A percentile compares a stretch with the other conserved stretches of the same genome.
phyloP scores from a whole-genome alignment of 805 yeast species.

The Yarrowia sp. region DNA sequence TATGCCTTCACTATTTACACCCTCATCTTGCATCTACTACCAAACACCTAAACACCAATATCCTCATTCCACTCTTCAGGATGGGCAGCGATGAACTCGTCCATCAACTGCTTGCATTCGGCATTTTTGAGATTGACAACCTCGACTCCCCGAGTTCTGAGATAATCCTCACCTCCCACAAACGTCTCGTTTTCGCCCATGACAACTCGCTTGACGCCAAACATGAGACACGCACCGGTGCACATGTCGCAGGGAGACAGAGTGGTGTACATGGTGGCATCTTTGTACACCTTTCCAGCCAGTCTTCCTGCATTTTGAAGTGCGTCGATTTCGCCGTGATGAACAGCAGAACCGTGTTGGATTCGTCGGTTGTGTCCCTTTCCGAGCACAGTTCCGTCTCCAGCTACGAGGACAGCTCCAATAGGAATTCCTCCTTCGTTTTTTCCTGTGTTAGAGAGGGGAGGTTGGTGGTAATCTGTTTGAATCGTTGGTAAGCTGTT shows the following conservation, averaged over 20 bases:
- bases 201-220: constrained; percentile 83
- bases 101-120: constrained; percentile 58
- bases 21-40: not conserved
- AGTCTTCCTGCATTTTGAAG: constrained; percentile 89
- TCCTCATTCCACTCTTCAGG: constrained; percentile 43
- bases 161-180: constrained; percentile 76
- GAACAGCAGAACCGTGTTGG: constrained; percentile 75
- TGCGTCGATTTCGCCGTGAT: constrained; percentile 91
- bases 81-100: constrained; percentile 65
- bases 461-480: too few relatives aligned
- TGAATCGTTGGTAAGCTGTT: too few relatives aligned
- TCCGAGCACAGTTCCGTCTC: constrained; percentile 78
- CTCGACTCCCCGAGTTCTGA: constrained; percentile 59
- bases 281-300: constrained; percentile 70
- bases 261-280: constrained; percentile 88
- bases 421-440: constrained; percentile 91
- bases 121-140: constrained; percentile 38
- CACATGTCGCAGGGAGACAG: constrained; percentile 95
- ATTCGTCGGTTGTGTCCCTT: constrained; percentile 88
- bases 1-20: not conserved
- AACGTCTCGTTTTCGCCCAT: constrained; percentile 85
- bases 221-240: constrained; percentile 85
- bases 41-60: constrained; percentile 35
- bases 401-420: constrained; percentile 69
- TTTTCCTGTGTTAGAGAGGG: constrained; percentile 44